Percentiles rank a stretch among this genome's conserved stretches.
phyloP scores from a whole-genome alignment of 305 asterid genomes.

The Fraxinus paxiana region DNA sequence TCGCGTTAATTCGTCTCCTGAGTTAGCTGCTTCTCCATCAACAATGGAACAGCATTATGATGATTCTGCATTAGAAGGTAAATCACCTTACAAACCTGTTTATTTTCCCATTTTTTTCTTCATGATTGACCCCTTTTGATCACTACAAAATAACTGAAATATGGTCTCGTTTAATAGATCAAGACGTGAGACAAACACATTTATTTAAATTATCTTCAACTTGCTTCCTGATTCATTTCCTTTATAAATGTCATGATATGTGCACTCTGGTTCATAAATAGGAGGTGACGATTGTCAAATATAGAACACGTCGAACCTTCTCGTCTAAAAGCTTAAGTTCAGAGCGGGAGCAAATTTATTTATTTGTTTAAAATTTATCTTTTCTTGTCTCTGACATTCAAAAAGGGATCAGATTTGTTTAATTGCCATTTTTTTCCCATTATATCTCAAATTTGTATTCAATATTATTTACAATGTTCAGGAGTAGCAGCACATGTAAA shows the following conservation, averaged over 20 bases:
- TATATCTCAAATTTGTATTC: neutral
- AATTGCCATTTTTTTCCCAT: neutral
- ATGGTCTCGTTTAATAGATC: neutral
- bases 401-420: neutral
- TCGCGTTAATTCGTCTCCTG: slow-evolving; percentile 47
- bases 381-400: neutral
- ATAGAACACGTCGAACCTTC: neutral
- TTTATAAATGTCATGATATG: neutral
- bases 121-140: neutral
- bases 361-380: neutral
- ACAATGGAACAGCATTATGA: slow-evolving; percentile 34
- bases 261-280: neutral
- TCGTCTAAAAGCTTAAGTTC: neutral
- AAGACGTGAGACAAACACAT: neutral
- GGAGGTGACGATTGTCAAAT: neutral
- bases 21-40: slow-evolving; percentile 29
- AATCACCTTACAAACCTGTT: neutral
- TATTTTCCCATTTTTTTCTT: neutral
- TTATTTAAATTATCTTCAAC: neutral
- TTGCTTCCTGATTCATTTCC: neutral
- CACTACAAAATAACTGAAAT: neutral
- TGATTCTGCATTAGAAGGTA: slow-evolving; percentile 81
- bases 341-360: neutral
- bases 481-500: slow-evolving; percentile 85
- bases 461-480: slow-evolving; percentile 16